Evolutionary conservation across 1,284 basidiomycete genomes (phyloP), one percentile per base, ranked within the genome.

Genomic region (Rhizoctonia solani): DNA sequence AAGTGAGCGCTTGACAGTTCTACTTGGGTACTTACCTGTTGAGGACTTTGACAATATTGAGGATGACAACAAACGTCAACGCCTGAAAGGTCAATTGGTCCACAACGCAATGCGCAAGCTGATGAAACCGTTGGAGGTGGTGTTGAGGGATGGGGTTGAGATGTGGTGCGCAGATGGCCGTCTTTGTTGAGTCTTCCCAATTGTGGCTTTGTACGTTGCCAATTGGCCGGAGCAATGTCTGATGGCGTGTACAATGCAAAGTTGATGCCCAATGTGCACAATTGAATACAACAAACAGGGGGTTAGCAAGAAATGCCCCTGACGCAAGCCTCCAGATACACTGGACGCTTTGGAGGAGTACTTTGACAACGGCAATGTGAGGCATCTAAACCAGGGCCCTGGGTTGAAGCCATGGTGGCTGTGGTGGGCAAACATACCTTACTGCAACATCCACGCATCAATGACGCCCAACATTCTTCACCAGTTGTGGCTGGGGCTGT

Each of bases 211-310:
- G 34, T 61, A 69, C 16, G 5, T 69, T 4, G 70, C 67, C 11
- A 67, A 71, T 39, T 68, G 23, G 21, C 68, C 68, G 16, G 70
- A 71, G 70, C 69, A 71, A 32, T 50, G 47, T 41, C 37, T 67
- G 1, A 46, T 56, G n/a, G 42, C 69, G 8, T 68, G 68, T 23
- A 54, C 52, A 5, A 23, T 32, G 2, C 14, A 9, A 2, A 21
- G 27, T 16, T 23, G 42, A 21, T 58, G 55, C 41, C 55, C 55
- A 23, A 47, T 58, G 1, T 58, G 55, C 41, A 32, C 13, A 19
- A 42, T 37, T 4, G 27, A n/a, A 9, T n/a, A 21, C 29, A 29
- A 14, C 34, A 11, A 34, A 11, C 32, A 34, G 11, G 32, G 32
- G 4, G 4, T 4, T 34, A 4, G 32, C 11, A 11, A 47, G 11